Percentiles rank a stretch among this genome's conserved stretches.
Evolutionary conservation across 352 stramenopile genomes (phyloP).

Genomic region (Pythium aristosporum): DNA sequence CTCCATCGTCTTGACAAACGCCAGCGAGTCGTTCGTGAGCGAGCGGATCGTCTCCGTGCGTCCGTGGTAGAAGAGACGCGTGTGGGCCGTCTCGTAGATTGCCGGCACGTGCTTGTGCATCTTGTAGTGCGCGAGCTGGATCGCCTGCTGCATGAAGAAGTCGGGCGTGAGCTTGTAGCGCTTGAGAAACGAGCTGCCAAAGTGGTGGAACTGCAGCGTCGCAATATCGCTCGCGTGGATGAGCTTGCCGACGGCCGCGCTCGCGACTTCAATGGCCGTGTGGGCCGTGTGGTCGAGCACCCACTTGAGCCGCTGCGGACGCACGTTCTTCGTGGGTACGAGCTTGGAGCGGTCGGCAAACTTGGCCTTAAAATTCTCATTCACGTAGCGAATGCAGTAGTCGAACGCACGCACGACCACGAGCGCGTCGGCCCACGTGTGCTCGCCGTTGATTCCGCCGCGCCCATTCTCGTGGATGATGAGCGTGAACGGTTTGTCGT

Average conservation of each 20-base stretch:
- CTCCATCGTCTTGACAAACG: slow-evolving; percentile 92
- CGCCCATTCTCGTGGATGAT: slow-evolving; percentile 96
- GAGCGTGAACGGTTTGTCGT: slow-evolving; percentile 98
- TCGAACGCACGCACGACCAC: slow-evolving; percentile 94
- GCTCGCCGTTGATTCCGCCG: slow-evolving; percentile 94
- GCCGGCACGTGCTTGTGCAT: slow-evolving; percentile 92
- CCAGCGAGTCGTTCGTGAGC: slow-evolving; percentile 86
- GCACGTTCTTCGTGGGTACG: slow-evolving; percentile 59
- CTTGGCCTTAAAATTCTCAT: slow-evolving; percentile 88
- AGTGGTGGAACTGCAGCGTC: slow-evolving; percentile 92
- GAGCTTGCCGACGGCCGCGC: slow-evolving; percentile 89
- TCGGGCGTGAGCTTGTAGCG: slow-evolving; percentile 95
- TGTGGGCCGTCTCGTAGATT: slow-evolving; percentile 97
- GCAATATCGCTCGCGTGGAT: slow-evolving; percentile 91
- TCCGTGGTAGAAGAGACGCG: slow-evolving; percentile 96
- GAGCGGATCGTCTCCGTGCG: slow-evolving; percentile 92
- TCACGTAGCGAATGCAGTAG: slow-evolving; percentile 92
- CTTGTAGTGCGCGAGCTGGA: slow-evolving; percentile 97
- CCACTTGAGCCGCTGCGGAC: slow-evolving; percentile 77
- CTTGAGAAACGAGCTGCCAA: slow-evolving; percentile 91
- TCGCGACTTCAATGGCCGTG: slow-evolving; percentile 85
- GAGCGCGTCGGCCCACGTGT: slow-evolving; percentile 97
- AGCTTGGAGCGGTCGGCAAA: slow-evolving; percentile 76
- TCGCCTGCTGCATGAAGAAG: slow-evolving; percentile 96
- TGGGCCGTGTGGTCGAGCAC: slow-evolving; percentile 80